A percentile compares a stretch with the other conserved stretches of the same genome.
Conservation (phyloP, 371 early-diverging fungal genomes). For the Rhizopus stolonifer region DNA sequence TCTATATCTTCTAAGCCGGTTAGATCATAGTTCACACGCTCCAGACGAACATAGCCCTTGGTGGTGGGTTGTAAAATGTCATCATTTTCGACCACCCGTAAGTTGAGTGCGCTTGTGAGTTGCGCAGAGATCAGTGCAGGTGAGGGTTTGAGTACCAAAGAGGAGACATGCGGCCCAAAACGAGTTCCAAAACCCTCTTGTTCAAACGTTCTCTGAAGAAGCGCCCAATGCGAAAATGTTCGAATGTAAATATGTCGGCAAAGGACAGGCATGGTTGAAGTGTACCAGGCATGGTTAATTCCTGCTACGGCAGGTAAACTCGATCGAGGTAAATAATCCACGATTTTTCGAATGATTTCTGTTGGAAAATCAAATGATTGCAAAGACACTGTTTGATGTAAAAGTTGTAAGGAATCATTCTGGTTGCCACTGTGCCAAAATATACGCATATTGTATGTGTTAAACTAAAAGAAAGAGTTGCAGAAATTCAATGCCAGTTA, state of each 20-base stretch:
- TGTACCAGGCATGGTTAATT: conserved; percentile 30
- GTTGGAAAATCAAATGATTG: conserved; percentile 21
- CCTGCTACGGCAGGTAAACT: conserved; percentile 17
- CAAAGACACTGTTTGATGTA: neutral
- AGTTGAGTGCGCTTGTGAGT: conserved; percentile 16
- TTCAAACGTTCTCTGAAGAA: conserved; percentile 18
- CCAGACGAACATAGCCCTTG: conserved; percentile 30
- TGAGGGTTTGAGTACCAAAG: conserved; percentile 33
- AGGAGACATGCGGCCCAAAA: conserved; percentile 18
- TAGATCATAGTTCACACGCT: conserved; percentile 24
- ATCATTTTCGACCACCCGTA: conserved; percentile 15
- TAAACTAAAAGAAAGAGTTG: no score
- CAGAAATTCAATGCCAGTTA: no score
- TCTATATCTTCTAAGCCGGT: conserved; percentile 36
- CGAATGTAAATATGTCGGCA: conserved; percentile 34
- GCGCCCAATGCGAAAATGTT: conserved; percentile 32
- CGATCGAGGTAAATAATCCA: conserved; percentile 28
- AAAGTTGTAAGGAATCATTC: conserved; percentile 9
- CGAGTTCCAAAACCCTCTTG: neutral
- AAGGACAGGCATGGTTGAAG: conserved; percentile 30
- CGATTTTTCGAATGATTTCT: conserved; percentile 29
- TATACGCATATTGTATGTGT: conserved; percentile 26
- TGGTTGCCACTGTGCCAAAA: conserved; percentile 17
- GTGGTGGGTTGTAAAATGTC: conserved; percentile 17
- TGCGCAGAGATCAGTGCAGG: conserved; percentile 30